These are phyloP conservation scores for Spathaspora hagerdaliae DNA, from an alignment of 805 yeast genomes.

Conservation along the genomic window DNA sequence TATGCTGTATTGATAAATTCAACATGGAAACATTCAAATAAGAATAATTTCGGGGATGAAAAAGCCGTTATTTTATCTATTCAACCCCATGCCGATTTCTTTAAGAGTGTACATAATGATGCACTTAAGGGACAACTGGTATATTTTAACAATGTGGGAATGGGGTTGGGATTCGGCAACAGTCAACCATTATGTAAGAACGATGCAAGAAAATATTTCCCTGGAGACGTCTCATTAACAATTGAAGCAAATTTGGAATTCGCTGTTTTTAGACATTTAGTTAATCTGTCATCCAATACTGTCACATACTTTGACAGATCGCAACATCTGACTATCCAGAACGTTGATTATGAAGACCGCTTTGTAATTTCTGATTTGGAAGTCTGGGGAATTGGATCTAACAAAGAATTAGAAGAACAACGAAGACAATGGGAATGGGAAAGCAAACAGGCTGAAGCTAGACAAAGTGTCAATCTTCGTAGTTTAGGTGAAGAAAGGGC, in stretches of 20 bases:
- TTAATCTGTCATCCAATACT: constrained; percentile 21
- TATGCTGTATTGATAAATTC: constrained; percentile 63
- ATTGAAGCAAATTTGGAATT: constrained; percentile 76
- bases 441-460: constrained; percentile 73
- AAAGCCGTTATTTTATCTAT: constrained; percentile 60
- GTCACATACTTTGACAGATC: constrained; percentile 24
- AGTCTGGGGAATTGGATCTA: constrained; percentile 90
- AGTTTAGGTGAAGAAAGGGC: constrained; percentile 80
- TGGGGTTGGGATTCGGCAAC: constrained; percentile 82
- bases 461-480: constrained; percentile 65
- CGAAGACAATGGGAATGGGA: constrained; percentile 87
- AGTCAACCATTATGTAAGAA: constrained; percentile 56
- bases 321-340: constrained; percentile 9
- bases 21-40: constrained; percentile 78
- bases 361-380: constrained; percentile 73
- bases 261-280: constrained; percentile 72
- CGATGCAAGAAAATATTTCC: constrained; percentile 43
- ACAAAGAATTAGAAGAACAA: constrained; percentile 74
- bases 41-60: constrained; percentile 65
- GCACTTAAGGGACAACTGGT: constrained; percentile 34
- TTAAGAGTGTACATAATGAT: constrained; percentile 24
- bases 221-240: constrained; percentile 79
- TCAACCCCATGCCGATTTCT: constrained; percentile 61
- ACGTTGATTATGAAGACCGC: constrained; percentile 56
- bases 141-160: constrained; percentile 69